Evolutionary conservation across 106 monocot genomes (phyloP), one percentile per base, ranked within the genome.

Genomic region (Narthecium ossifragum): DNA sequence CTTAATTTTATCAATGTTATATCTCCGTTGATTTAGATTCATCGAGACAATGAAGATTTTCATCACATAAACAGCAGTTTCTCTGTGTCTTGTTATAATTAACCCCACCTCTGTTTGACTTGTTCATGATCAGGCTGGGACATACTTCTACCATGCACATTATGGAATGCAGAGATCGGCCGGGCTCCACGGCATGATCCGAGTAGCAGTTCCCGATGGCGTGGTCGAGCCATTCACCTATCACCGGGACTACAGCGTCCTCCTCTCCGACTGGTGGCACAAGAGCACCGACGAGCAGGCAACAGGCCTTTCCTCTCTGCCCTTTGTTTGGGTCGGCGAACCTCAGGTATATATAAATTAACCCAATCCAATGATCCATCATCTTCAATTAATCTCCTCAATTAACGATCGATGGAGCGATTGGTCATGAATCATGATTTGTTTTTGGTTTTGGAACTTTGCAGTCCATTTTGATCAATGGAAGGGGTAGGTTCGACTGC

Each of bases 191-290:
- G 94, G 94, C 6, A 46, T 81, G 51, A 94, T 94, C 62, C 32
- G 48, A 0, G 89, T 94, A 23, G 31, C 58, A 5, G 60, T 73
- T 2, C 72, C 76, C 0, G 5, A 70, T 0, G 79, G 74, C 3
- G 73, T 66, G 1, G 37, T 33, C 9, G 85, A 89, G 51, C 93
- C 89, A 12, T 93, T 89, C 51, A 5, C 26, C 0, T 89, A 90
- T 45, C 83, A 94, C 38, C 6, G 46, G 28, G 89, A 90, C n/a
- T 77, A 73, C 27, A 77, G 59, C 56, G 65, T 94, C 33, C 0
- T 94, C 14, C 64, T 94, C 50, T 80, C 67, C 39, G 94, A 94
- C 54, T 94, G 94, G 94, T 94, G 94, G 94, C 94, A 94, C 58
- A 73, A 59, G 31, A 90, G 78, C 63, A 55, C 94, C n/a, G 57